Evolutionary conservation across 148 eudicot species (phyloP).

Genomic region (Beta vulgaris): DNA sequence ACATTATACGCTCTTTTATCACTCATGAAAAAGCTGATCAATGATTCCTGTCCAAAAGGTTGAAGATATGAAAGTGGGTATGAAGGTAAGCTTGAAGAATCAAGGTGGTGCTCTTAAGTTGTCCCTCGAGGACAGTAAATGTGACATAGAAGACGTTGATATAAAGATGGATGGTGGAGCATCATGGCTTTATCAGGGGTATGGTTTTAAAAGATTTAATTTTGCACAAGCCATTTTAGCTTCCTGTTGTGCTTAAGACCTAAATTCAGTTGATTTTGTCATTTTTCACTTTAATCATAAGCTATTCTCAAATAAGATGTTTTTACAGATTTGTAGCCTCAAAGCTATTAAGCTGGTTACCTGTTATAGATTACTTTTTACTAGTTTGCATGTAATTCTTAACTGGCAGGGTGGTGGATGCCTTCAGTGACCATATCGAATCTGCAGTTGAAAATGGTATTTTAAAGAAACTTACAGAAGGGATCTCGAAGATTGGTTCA

Average conservation of each 20-base stretch:
- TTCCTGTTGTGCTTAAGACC: not conserved
- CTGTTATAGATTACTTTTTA: not conserved
- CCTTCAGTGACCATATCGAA: conserved; percentile 59
- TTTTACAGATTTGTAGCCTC: not conserved
- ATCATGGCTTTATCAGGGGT: conserved; percentile 99
- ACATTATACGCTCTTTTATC: not conserved
- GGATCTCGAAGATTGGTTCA: conserved; percentile 48
- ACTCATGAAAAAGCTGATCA: conserved; percentile 25
- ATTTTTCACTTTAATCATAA: not conserved
- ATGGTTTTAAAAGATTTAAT: conserved; percentile 16
- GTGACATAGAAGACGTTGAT: conserved; percentile 60
- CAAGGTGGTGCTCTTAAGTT: conserved; percentile 55
- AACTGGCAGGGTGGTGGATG: conserved; percentile 63
- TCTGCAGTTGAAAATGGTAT: conserved; percentile 73
- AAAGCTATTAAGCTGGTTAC: not conserved
- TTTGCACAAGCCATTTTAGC: not conserved
- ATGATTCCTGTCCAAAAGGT: conserved; percentile 51
- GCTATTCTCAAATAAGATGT: not conserved
- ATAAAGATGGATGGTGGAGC: conserved; percentile 82
- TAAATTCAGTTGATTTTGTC: not conserved
- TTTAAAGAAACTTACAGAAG: conserved; percentile 53
- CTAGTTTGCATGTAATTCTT: conserved; percentile 21
- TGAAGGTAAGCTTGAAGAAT: conserved; percentile 51
- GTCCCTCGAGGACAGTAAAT: conserved; percentile 62
- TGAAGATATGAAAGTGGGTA: conserved; percentile 75